Conservation (phyloP, 1,284 basidiomycete genomes). For the Amylostereum areolatum region DNA sequence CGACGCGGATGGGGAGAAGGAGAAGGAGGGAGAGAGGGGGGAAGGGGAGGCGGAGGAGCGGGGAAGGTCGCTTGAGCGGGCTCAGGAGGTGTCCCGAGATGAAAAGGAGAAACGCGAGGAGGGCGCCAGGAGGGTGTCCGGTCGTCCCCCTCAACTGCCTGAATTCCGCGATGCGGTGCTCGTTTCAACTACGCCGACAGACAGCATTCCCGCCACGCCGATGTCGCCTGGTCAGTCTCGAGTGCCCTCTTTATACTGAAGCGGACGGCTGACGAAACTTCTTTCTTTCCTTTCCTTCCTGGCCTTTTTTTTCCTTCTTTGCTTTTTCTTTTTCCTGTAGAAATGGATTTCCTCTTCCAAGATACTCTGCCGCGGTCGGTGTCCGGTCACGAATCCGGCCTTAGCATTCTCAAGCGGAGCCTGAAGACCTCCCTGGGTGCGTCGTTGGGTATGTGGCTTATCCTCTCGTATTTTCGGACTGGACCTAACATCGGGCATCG, state of each 20-base stretch:
- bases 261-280: neutral
- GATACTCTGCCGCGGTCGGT: conserved; percentile 11
- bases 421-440: conserved; percentile 66
- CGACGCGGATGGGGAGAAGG: conserved; percentile 10
- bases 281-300: conserved; percentile 1
- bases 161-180: neutral
- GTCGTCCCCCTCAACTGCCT: too few species aligned
- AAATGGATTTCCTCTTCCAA: conserved; percentile 16
- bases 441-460: conserved; percentile 9
- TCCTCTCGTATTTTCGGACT: too few species aligned
- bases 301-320: neutral
- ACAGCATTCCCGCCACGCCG: conserved; percentile 5
- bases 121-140: too few species aligned
- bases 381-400: conserved; percentile 23
- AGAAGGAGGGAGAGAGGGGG: conserved; percentile 1
- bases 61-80: too few species aligned
- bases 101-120: too few species aligned
- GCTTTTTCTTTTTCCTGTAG: conserved; percentile 1
- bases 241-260: neutral
- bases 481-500: neutral
- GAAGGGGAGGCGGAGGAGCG: neutral
- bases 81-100: too few species aligned
- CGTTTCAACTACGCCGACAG: conserved; percentile 1
- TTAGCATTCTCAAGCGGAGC: conserved; percentile 51
- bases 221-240: conserved; percentile 6